Base-by-base conservation (phyloP, 495 filamentous ascomycete genomes). In the Chaetomidium leptoderma region DNA sequence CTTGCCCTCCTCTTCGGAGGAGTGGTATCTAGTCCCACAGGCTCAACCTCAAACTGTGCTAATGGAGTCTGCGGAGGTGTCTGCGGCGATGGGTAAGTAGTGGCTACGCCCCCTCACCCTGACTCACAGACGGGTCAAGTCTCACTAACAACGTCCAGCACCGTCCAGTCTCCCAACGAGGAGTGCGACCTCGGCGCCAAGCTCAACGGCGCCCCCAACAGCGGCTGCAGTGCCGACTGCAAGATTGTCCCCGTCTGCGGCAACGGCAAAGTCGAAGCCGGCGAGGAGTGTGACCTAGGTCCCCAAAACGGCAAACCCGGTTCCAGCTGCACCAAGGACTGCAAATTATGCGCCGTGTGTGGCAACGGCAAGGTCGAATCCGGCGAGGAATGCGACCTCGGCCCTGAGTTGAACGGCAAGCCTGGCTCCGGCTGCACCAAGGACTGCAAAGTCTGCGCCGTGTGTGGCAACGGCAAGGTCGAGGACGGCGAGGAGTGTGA, bases 21-120 rank as follows among this genome's bases (percentile, higher is more conserved):
- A 32, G 58, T 8, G 13, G 45, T 16, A 13, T 35, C 30, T n/a
- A 26, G 29, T 16, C 45, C 52, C 8, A 55, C 51, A 10, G 2
- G 16, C 10, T 29, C 49, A 3, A 27, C 6, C 17, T n/a, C 40
- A 23, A 6, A 42, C 7, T 60, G 53, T 21, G 19, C 24, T 2
- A 17, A 36, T 42, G 30, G 29, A 13, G 17, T 37, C 35, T 61
- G 53, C 33, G 59, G 59, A 44, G 58, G 58, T 21, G 33, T 57
- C 0, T 61, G 59, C 23, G 59, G 59, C 24, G 54, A 61, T 33
- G 53, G 59, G 59, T 61, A 47, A 57, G 59, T 52, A 14, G n/a
- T 11, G n/a, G n/a, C n/a, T n/a, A n/a, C 24, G 14, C 19, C 13
- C 16, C 11, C 13, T 17, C 24, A 26, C 14, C 23, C 13, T n/a